Conservation (phyloP, 2,329 filamentous ascomycete species). For the Monilinia laxa region DNA sequence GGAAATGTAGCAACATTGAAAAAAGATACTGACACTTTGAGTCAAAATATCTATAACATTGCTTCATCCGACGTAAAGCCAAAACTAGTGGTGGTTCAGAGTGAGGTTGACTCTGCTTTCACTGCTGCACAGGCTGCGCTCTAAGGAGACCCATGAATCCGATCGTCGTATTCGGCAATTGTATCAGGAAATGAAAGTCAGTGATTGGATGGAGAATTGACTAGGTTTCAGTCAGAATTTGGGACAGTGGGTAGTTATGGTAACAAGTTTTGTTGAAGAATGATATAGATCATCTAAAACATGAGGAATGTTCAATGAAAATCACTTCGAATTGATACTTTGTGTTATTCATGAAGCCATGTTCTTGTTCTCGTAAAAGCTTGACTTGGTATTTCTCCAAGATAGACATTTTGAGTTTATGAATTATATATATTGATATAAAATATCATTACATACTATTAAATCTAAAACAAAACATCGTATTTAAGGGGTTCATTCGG, state of each 20-base stretch:
- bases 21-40: conserved; percentile 25
- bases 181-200: neutral
- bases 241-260: neutral
- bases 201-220: neutral
- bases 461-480: conserved; percentile 17
- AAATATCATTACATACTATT: neutral
- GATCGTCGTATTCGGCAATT: neutral
- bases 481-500: conserved; percentile 17
- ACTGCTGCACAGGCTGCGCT: neutral
- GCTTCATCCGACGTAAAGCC: conserved; percentile 24
- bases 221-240: neutral
- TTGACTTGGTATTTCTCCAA: too few relatives aligned
- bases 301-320: neutral
- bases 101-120: neutral
- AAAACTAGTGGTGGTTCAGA: neutral
- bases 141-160: neutral
- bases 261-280: neutral
- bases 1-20: conserved; percentile 21
- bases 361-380: neutral
- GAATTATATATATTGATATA: neutral
- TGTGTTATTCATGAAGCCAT: neutral
- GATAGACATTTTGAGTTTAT: neutral
- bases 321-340: neutral
- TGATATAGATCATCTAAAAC: neutral
- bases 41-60: conserved; percentile 27